phyloP scores from a whole-genome alignment of 805 yeast species.

The Clavispora vitiphila region DNA sequence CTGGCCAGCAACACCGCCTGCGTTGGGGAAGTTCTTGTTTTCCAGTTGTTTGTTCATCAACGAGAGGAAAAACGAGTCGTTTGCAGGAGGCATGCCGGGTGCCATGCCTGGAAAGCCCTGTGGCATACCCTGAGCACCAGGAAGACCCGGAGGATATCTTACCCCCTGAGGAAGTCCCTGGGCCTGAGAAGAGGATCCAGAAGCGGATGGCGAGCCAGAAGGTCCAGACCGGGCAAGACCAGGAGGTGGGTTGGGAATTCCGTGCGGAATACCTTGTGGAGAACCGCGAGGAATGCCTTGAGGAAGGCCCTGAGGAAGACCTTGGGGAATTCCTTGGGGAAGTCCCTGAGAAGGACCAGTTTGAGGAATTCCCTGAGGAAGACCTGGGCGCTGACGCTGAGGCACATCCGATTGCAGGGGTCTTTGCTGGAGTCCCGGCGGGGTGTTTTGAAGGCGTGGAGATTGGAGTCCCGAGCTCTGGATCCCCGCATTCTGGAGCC shows the following conservation, averaged over 20 bases:
- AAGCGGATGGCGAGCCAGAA: not conserved
- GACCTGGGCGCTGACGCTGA: not conserved
- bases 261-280: not conserved
- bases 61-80: conserved; percentile 45
- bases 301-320: not conserved
- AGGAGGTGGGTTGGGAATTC: not conserved
- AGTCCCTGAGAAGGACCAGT: not conserved
- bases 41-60: conserved; percentile 33
- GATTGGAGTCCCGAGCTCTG: no score
- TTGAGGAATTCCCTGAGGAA: not conserved
- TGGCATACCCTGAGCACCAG: conserved; percentile 3
- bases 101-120: not conserved
- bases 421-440: not conserved
- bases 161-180: not conserved
- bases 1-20: not conserved
- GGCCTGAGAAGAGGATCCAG: not conserved
- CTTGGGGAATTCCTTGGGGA: not conserved
- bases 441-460: no score
- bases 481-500: not conserved
- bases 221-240: not conserved
- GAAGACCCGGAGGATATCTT: conserved; percentile 3
- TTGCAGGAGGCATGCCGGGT: conserved; percentile 7
- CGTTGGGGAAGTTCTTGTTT: not conserved
- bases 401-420: no score
- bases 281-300: not conserved